Percentiles rank a stretch among this genome's conserved stretches.
Conservation (phyloP, 192 early-diverging fungal genomes). For the Rhizoclosmatium globosum region DNA sequence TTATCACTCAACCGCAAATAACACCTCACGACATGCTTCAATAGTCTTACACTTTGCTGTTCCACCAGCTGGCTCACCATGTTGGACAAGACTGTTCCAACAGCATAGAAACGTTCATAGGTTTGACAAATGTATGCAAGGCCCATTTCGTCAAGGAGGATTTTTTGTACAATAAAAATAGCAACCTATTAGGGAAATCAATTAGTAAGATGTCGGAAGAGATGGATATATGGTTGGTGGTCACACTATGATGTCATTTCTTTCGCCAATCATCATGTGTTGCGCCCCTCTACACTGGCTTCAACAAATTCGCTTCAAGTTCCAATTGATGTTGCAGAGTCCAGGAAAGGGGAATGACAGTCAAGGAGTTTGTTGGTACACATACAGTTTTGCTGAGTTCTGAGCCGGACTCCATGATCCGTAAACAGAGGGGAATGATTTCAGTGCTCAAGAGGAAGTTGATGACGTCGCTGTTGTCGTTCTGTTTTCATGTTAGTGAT, state of each 20-base stretch:
- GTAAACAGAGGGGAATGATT: constrained; percentile 96
- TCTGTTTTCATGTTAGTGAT: constrained; percentile 51
- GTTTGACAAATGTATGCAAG: constrained; percentile 90
- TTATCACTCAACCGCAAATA: constrained; percentile 94
- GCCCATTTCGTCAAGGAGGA: constrained; percentile 92
- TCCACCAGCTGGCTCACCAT: constrained; percentile 93
- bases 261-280: no score
- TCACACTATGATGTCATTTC: no score
- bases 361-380: neutral
- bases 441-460: constrained; percentile 94
- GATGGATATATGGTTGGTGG: neutral
- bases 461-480: constrained; percentile 96
- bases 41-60: constrained; percentile 80
- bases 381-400: constrained; percentile 93
- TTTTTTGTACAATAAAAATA: constrained; percentile 99
- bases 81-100: constrained; percentile 91
- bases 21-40: constrained; percentile 95
- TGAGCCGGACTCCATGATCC: constrained; percentile 98
- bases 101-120: constrained; percentile 93
- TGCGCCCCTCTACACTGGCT: no score
- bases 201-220: neutral
- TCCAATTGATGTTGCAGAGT: neutral
- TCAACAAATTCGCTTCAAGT: no score
- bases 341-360: neutral
- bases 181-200: constrained; percentile 61